phyloP scores from a whole-genome alignment of 2,329 filamentous ascomycete species.

The Diaporthe aspalathi region DNA sequence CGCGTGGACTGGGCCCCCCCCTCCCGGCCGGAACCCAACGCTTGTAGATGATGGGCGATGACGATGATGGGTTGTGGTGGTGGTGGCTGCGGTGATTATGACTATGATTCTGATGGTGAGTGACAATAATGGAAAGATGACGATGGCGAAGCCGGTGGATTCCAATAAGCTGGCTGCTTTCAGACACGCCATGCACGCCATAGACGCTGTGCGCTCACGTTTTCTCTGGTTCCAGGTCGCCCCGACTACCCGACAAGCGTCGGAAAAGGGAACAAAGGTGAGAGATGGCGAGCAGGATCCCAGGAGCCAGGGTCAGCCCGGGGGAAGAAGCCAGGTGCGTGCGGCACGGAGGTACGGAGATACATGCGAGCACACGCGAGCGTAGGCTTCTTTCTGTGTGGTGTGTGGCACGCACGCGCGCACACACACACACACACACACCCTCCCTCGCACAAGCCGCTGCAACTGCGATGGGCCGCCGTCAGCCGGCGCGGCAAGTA shows the following conservation, averaged over 20 bases:
- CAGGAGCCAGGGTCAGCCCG: slow-evolving; percentile 8
- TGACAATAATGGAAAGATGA: slow-evolving; percentile 4
- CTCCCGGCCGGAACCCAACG: slow-evolving; percentile 7
- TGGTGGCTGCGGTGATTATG: too few species aligned
- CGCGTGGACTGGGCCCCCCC: slow-evolving; percentile 1
- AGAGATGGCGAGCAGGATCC: neutral
- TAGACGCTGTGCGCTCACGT: slow-evolving; percentile 6
- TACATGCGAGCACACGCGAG: too few species aligned
- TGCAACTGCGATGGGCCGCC: slow-evolving; percentile 8
- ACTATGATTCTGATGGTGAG: neutral
- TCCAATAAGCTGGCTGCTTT: slow-evolving; percentile 14
- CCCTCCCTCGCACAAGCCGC: neutral
- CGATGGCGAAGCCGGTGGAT: neutral
- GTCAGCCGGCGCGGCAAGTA: slow-evolving; percentile 24
- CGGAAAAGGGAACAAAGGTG: slow-evolving; percentile 18
- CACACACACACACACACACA: neutral
- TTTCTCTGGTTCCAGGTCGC: neutral
- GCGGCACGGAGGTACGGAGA: too few species aligned
- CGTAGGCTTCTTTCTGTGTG: too few species aligned
- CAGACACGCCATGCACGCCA: slow-evolving; percentile 15
- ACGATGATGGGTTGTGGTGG: too few species aligned
- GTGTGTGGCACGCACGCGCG: slow-evolving; percentile 5
- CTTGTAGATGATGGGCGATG: neutral
- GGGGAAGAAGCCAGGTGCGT: too few species aligned
- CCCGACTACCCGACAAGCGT: neutral